Conservation (phyloP, 176 grass and related monocot species). For the Eleusine indica region DNA sequence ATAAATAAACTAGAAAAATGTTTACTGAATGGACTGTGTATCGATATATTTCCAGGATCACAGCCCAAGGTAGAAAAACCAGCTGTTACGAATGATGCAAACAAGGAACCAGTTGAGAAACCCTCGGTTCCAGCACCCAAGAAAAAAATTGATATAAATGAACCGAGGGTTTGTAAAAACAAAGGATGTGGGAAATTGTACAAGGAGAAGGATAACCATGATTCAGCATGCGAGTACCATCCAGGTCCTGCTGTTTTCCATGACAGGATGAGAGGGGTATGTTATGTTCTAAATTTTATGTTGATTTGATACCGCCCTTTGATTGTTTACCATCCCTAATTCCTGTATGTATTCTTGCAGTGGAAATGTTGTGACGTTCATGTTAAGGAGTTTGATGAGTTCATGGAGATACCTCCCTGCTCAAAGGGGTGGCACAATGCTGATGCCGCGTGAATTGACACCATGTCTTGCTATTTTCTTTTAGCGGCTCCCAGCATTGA, state of each 20-base stretch:
- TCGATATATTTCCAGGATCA: constrained; percentile 63
- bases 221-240: constrained; percentile 81
- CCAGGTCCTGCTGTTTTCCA: constrained; percentile 96
- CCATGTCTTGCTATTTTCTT: constrained; percentile 11
- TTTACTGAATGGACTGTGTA: neutral
- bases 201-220: constrained; percentile 98
- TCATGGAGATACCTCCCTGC: constrained; percentile 92
- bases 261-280: constrained; percentile 86
- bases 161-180: constrained; percentile 73
- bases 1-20: constrained; percentile 2
- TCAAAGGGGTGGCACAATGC: constrained; percentile 94
- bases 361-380: constrained; percentile 98
- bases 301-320: constrained; percentile 5
- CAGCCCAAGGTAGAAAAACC: constrained; percentile 63
- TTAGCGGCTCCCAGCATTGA: constrained; percentile 17
- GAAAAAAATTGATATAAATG: constrained; percentile 83
- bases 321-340: neutral
- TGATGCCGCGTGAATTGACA: constrained; percentile 61
- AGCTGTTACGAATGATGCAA: constrained; percentile 26
- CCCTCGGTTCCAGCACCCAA: constrained; percentile 45
- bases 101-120: constrained; percentile 46
- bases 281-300: constrained; percentile 6
- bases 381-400: constrained; percentile 97
- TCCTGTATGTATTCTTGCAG: constrained; percentile 44
- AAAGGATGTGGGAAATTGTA: constrained; percentile 94